Evolutionary conservation across 2,329 filamentous ascomycete species (phyloP).

Genomic region (Alternaria solani): DNA sequence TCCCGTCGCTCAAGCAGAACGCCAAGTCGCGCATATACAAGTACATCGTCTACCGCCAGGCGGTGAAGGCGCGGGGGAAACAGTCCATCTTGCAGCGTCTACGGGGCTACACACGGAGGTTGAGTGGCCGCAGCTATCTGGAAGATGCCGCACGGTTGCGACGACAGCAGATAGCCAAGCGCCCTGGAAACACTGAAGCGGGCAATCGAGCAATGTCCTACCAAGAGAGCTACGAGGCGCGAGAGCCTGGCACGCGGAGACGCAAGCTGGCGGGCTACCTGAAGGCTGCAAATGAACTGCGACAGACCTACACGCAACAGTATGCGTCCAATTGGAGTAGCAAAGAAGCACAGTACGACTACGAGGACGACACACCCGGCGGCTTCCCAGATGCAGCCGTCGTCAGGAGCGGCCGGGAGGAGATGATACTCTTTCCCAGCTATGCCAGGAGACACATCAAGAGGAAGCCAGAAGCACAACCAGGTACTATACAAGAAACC

Average conservation of each 20-base stretch:
- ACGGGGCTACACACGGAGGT: constrained; percentile 43
- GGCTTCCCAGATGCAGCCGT: constrained; percentile 88
- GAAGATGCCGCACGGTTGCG: constrained; percentile 46
- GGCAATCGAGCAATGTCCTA: constrained; percentile 36
- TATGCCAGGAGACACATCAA: constrained; percentile 80
- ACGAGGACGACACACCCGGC: constrained; percentile 67
- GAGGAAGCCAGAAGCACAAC: constrained; percentile 48
- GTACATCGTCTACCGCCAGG: constrained; percentile 72
- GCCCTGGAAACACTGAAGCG: constrained; percentile 33
- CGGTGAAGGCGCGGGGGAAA: constrained; percentile 40
- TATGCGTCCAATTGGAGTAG: constrained; percentile 59
- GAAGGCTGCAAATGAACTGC: constrained; percentile 74
- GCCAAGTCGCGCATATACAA: constrained; percentile 80
- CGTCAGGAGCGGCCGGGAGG: constrained; percentile 79
- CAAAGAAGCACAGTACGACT: constrained; percentile 55
- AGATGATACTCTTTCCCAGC: constrained; percentile 94
- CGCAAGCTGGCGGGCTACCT: constrained; percentile 79
- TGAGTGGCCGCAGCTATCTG: constrained; percentile 36
- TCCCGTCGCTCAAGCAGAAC: constrained; percentile 74
- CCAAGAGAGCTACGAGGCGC: constrained; percentile 51
- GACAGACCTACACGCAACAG: constrained; percentile 70
- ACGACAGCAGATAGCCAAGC: constrained; percentile 43
- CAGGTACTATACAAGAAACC: constrained; percentile 49
- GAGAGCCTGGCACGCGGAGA: constrained; percentile 74
- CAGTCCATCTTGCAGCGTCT: constrained; percentile 42